Percentiles rank a stretch among this genome's conserved stretches.
Evolutionary conservation across 2,329 filamentous ascomycete species (phyloP).

Genomic region (Balansia obtecta): DNA sequence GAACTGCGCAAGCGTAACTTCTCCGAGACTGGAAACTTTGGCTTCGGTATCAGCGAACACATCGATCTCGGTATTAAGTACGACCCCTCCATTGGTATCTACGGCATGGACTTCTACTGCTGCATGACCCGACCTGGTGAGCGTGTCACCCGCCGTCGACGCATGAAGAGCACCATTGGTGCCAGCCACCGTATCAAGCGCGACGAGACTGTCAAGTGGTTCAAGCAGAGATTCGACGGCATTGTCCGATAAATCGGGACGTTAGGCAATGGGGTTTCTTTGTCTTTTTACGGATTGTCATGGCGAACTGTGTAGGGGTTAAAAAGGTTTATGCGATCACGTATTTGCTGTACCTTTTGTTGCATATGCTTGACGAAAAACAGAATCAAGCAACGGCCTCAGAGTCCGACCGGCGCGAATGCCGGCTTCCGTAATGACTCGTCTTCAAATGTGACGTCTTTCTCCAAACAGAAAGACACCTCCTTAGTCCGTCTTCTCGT

Average conservation of each 20-base stretch:
- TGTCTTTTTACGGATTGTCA: constrained; percentile 26
- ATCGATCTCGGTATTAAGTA: constrained; percentile 99
- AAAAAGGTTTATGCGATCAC: constrained; percentile 21
- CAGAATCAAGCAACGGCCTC: constrained; percentile 54
- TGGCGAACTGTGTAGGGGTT: constrained; percentile 27
- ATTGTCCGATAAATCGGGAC: constrained; percentile 76
- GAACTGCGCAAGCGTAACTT: constrained; percentile 99
- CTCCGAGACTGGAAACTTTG: constrained; percentile 99
- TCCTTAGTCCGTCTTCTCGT: not conserved
- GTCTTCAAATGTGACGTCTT: constrained; percentile 23
- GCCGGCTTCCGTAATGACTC: constrained; percentile 45
- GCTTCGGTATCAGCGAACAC: constrained; percentile 99
- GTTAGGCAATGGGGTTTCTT: constrained; percentile 8
- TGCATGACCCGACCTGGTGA: constrained; percentile 99
- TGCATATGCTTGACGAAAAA: constrained; percentile 39
- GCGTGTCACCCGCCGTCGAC: constrained; percentile 91
- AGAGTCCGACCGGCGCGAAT: constrained; percentile 59
- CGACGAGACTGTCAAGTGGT: constrained; percentile 96
- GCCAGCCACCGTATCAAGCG: constrained; percentile 86
- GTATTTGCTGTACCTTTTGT: constrained; percentile 31
- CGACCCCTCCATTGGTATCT: constrained; percentile 95
- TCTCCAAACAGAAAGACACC: not conserved
- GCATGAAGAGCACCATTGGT: constrained; percentile 77
- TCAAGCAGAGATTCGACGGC: constrained; percentile 81
- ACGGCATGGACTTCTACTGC: constrained; percentile 99